Percentiles rank a stretch among this genome's conserved stretches.
Conservation (phyloP, 163 green algal species). For the Prototheca cutis region DNA sequence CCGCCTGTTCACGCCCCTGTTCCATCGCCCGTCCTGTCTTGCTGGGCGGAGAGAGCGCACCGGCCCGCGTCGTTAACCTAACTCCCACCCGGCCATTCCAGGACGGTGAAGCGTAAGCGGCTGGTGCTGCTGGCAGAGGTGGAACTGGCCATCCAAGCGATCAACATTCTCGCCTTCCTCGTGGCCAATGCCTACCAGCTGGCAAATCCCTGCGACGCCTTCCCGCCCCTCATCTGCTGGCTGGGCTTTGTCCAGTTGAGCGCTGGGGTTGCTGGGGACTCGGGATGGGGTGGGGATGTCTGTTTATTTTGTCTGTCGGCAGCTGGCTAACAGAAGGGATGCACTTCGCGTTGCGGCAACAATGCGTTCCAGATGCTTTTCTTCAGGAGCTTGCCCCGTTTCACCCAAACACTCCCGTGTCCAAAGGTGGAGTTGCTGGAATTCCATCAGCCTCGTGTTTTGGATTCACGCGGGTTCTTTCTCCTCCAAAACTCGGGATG, state of each 20-base stretch:
- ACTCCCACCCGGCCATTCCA: background rate
- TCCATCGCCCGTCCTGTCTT: too few species aligned
- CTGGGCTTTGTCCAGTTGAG: background rate
- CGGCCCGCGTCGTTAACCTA: background rate
- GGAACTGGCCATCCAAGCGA: slow-evolving; percentile 12
- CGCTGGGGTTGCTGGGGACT: background rate
- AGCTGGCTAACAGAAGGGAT: too few species aligned
- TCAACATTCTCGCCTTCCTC: slow-evolving; percentile 16
- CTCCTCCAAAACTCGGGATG: too few species aligned
- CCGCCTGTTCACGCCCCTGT: too few species aligned
- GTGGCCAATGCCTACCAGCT: slow-evolving; percentile 9
- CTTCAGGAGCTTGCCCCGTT: too few species aligned
- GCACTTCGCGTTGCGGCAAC: too few species aligned
- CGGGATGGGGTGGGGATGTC: background rate
- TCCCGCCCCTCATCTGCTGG: background rate
- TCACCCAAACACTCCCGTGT: too few species aligned
- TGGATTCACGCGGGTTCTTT: slow-evolving; percentile 10
- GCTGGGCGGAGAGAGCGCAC: too few species aligned
- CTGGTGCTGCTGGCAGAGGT: background rate
- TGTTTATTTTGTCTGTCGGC: background rate
- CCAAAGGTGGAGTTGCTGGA: slow-evolving; percentile 22
- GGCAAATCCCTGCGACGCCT: background rate
- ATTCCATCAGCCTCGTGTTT: slow-evolving; percentile 13
- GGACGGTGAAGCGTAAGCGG: background rate
- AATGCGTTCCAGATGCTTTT: too few species aligned